Evolutionary conservation across 139 green algal genomes (phyloP), one percentile per base, ranked within the genome.

Genomic region (Coelastrella sp.): DNA sequence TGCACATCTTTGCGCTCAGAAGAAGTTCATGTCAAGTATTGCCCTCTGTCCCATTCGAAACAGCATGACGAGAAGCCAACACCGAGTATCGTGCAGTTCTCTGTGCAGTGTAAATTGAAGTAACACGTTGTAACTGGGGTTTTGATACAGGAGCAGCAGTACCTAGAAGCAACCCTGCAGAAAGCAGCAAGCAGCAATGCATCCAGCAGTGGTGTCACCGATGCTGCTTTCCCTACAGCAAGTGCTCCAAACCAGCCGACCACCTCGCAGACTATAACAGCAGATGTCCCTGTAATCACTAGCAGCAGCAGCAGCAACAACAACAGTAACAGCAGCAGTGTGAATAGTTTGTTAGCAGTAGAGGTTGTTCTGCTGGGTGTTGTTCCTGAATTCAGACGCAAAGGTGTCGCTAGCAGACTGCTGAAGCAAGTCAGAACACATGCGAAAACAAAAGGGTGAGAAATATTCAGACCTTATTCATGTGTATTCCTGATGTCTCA

Each of bases 361-460:
- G 78, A 84, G 60, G 78, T 84, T 32, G 78, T 84, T 60, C 62
- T 84, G 60, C 60, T 84, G 60, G 78, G 78, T 41, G 78, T 84
- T 38, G 53, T 84, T 37, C 62, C 78, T 37, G 53, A 35, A 0
- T 84, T n/a, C 25, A 27, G 78, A 53, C 78, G 78, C 2, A 45
- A n/a, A 4, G 78, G 78, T 23, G 78, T 84, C 3, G 78, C 78
- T 40, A 84, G 40, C 27, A 11, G 78, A 48, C 78, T 84, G 30
- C 35, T 84, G 35, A 75, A 76, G 60, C 60, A 84, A 35, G 78
- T 75, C 75, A 82, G 41, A 9, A 71, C 53, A n/a, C 75, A 71
- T 45, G 75, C 53, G 9, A 60, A 60, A 68, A 76, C 60, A 59
- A 23, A 40, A 30, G 62, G 76, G 76, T 74, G 8, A 60, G 57